phyloP scores from a whole-genome alignment of 495 filamentous ascomycete genomes.

The Podospora pseudocomata region DNA sequence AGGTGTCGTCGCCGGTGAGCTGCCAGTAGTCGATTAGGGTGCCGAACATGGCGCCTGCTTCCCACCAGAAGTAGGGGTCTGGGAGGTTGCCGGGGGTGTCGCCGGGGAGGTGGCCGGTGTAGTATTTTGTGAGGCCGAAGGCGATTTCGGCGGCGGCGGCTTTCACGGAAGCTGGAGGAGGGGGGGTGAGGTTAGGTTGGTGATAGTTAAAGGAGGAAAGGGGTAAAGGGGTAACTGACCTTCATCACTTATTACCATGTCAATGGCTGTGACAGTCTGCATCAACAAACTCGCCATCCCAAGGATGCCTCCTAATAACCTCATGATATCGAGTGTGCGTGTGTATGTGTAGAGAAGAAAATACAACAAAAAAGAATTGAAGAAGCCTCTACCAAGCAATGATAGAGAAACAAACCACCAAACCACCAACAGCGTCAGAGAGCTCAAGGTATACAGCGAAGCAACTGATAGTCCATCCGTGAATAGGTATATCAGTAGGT shows the following conservation, averaged over 20 bases:
- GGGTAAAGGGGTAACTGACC: slow-evolving; percentile 17
- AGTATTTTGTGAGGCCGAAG: slow-evolving; percentile 52
- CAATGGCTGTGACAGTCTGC: slow-evolving; percentile 25
- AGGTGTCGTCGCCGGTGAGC: slow-evolving; percentile 70
- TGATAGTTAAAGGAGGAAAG: neutral
- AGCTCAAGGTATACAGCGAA: slow-evolving; percentile 15
- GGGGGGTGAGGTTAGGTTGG: slow-evolving; percentile 9
- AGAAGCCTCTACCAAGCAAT: neutral
- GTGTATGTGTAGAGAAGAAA: neutral
- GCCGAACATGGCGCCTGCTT: slow-evolving; percentile 72
- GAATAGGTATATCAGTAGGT: neutral
- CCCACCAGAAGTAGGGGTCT: slow-evolving; percentile 78
- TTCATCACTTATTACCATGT: slow-evolving; percentile 27
- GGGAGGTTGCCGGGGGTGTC: slow-evolving; percentile 70
- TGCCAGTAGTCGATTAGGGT: slow-evolving; percentile 79
- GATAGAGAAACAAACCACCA: neutral
- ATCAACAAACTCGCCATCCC: slow-evolving; percentile 26
- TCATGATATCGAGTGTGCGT: slow-evolving; percentile 24
- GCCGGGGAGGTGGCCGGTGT: slow-evolving; percentile 67
- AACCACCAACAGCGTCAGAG: neutral
- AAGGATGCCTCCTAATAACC: slow-evolving; percentile 12
- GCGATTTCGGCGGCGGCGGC: slow-evolving; percentile 44
- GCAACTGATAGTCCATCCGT: slow-evolving; percentile 2
- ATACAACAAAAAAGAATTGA: slow-evolving; percentile 21
- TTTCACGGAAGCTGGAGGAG: slow-evolving; percentile 38